Evolutionary conservation across 2,329 filamentous ascomycete genomes (phyloP), one percentile per base, ranked within the genome.

Genomic region (Talaromyces marneffei): DNA sequence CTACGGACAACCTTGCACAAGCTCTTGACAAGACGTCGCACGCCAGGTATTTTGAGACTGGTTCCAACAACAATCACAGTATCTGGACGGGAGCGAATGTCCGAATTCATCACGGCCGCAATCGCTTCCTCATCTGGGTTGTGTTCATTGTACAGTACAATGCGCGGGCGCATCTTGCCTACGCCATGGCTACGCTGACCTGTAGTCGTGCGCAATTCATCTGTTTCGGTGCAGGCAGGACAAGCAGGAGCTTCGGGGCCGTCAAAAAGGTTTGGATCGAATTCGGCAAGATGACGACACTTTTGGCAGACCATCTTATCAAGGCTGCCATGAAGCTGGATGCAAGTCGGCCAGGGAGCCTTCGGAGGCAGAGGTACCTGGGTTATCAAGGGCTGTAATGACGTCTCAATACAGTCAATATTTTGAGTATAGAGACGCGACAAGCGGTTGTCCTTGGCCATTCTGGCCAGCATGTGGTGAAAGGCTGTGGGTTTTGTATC

Each of bases 261-360:
- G 60, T 90, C 83, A 73, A 99, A 99, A 46, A 95, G 80, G 7
- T 86, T 83, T 8, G 87, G 83, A 65, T 96, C 82, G 69, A 99
- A 92, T 57, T 88, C 83, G 48, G 85, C 84, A 8, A 96, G 81
- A 62, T 89, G 81, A 66, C 86, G 85, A 74, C 94, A 99, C 74
- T 97, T 97, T 48, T 91, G 91, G 76, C 94, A 99, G 16, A 95
- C 89, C 93, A 97, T 97, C 74, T 96, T 94, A 69, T 92, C 87
- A 37, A 99, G 82, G 18, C 93, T 92, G 39, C 94, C 94, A 69
- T 99, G 94, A 8, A 99, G 83, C 74, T 97, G 94, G 63, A 99
- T 86, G 0, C 94, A 96, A 66, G 86, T 87, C 2, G 94, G 94
- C 94, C 94, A 99, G 16, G 92, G 92, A 0, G 87, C 92, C 72